phyloP scores from a whole-genome alignment of 2,329 filamentous ascomycete species.

The Aspergillus piperis region DNA sequence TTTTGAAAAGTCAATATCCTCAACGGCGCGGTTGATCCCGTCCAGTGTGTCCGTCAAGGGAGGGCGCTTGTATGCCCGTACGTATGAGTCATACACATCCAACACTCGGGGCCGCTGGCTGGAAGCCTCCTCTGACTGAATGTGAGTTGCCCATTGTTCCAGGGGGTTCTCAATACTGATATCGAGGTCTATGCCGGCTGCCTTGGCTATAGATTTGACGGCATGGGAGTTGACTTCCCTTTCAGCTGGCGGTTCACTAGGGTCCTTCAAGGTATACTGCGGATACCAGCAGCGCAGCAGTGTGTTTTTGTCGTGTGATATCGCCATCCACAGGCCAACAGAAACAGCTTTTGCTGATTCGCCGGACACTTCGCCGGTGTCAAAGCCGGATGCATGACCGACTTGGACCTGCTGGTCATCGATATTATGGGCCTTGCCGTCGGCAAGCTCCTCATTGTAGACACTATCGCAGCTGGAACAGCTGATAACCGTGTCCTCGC shows the following conservation, averaged over 20 bases:
- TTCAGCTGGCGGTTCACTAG: constrained; percentile 34
- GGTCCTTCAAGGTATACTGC: constrained; percentile 41
- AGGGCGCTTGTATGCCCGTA: constrained; percentile 42
- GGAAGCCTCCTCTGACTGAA: constrained; percentile 26
- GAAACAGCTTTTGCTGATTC: constrained; percentile 35
- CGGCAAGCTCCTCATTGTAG: constrained; percentile 84
- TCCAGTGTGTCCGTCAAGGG: constrained; percentile 40
- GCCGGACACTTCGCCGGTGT: constrained; percentile 22
- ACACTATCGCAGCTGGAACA: constrained; percentile 74
- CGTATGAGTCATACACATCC: constrained; percentile 45
- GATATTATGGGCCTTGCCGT: constrained; percentile 37
- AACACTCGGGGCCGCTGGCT: constrained; percentile 38
- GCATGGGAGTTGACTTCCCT: constrained; percentile 60
- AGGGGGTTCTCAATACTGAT: constrained; percentile 64
- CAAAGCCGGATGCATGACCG: constrained; percentile 24
- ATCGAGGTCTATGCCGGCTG: constrained; percentile 67
- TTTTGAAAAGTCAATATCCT: constrained; percentile 38
- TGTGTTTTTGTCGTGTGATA: constrained; percentile 61
- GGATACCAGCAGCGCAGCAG: constrained; percentile 72
- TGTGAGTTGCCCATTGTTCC: constrained; percentile 53
- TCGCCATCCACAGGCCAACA: constrained; percentile 42
- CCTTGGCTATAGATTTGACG: constrained; percentile 57
- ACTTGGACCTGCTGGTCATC: constrained; percentile 10
- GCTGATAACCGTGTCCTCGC: constrained; percentile 81
- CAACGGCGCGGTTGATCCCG: constrained; percentile 27